Evolutionary conservation across 768 basidiomycete genomes (phyloP), one percentile per base, ranked within the genome.

Genomic region (Holtermanniella nyarrowii): DNA sequence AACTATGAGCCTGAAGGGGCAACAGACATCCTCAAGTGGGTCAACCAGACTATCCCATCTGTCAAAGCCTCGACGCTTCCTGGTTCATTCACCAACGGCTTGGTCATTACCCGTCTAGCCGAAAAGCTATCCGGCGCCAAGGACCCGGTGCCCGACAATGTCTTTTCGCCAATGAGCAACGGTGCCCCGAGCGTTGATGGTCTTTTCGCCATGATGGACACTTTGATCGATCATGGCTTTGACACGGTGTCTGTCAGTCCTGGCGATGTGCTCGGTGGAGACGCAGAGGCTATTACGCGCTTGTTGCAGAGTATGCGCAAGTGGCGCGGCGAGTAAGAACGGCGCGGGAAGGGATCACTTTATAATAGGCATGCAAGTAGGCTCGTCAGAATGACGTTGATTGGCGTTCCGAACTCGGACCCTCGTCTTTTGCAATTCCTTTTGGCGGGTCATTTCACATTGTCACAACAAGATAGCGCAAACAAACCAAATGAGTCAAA

Each of bases 181-280:
- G 58, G 66, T 55, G 84, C 89, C 64, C 84, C 91, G 58, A 86
- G 84, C 58, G 74, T 93, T 13, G 86, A 88, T 23, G 88, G 89
- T 14, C 75, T 93, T 24, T 90, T 93, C 75, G 77, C 80, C 51
- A 74, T 93, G 50, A 93, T 95, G 72, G 91, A 96, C 72, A 90
- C 88, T 72, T 72, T 95, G 50, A 78, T 96, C 44, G 88, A 91
- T 61, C 87, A 88, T 54, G 89, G 89, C 45, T 82, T 91, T 52
- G 63, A 85, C 73, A 86, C 93, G 76, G 90, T 86, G 7, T 80
- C 82, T 55, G 84, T 96, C 26, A 89, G 86, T 61, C 91, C 95
- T 73, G 93, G 93, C 66, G 93, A 97, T 71, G 77, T 97, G 26
- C 77, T 87, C 46, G 79, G 81, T 55, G 87, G 86, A 25, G 86